Evolutionary conservation across 306 rosid species (phyloP).

Genomic region (Glycyrrhiza uralensis): DNA sequence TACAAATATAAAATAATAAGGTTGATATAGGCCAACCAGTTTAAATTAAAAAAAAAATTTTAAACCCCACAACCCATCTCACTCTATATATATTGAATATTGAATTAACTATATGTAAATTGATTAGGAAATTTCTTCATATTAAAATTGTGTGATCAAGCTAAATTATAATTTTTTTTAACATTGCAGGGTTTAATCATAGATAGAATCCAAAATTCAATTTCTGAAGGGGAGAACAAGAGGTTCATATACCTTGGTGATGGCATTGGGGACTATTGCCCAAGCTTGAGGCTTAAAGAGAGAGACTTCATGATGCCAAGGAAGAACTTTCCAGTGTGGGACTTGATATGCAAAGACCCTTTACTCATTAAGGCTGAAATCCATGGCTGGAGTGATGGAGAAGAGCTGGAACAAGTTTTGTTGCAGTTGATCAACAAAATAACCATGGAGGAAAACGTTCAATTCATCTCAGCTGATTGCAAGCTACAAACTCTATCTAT

Average conservation of each 20-base stretch:
- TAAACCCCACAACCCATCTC: no score
- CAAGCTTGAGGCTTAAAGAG: conserved; percentile 50
- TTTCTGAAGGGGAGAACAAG: conserved; percentile 23
- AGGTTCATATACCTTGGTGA: conserved; percentile 63
- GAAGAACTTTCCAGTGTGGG: conserved; percentile 60
- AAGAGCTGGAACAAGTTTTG: conserved; percentile 38
- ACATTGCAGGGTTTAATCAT: conserved; percentile 42
- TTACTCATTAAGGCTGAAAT: conserved; percentile 48
- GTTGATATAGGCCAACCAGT: conserved; percentile 25
- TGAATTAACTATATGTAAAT: neutral
- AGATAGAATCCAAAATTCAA: conserved; percentile 41
- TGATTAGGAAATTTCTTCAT: neutral
- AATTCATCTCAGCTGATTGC: conserved; percentile 47
- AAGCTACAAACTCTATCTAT: conserved; percentile 36
- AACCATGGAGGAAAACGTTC: conserved; percentile 20
- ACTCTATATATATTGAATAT: no score
- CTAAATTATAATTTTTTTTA: neutral
- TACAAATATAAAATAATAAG: neutral
- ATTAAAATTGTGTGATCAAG: neutral
- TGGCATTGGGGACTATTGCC: conserved; percentile 64
- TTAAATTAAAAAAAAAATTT: neutral
- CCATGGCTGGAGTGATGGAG: conserved; percentile 55
- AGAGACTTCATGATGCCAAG: conserved; percentile 63
- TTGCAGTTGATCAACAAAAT: conserved; percentile 35
- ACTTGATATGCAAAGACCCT: conserved; percentile 50